Evolutionary conservation across 306 rosid species (phyloP), one percentile per base, ranked within the genome.

Genomic region (Begonia peltatifolia): DNA sequence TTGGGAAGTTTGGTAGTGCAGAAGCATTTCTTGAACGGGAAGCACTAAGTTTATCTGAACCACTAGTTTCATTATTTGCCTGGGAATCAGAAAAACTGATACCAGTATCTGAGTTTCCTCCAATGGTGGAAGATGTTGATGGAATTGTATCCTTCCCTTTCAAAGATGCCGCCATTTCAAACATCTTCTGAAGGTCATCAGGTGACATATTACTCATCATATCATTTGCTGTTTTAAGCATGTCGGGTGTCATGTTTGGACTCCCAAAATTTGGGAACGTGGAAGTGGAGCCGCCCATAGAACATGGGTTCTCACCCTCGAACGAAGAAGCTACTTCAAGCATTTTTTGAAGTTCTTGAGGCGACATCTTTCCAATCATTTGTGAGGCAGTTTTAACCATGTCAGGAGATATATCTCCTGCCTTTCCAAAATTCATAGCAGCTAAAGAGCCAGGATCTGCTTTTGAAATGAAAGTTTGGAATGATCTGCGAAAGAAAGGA

Each of bases 171-270:
- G 94, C 72, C 79, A 75, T 81, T 71, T 77, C 82, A 73, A 86
- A 86, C 94, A 90, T 83, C 59, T 77, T 86, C 77, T 86, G 86
- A 58, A 86, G 80, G 14, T 90, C 99, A 48, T 66, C 93, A 3
- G 93, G 76, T 42, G 92, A 65, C 95, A 90, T 83, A 66, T 71
- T 86, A 68, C 76, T 56, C 71, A 86, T 83, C 85, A 83, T 83
- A 54, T 76, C 82, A 70, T 73, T 73, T 6, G 99, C 94, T 41
- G 95, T 72, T 80, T 86, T 81, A 60, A 90, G 75, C 79, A 81
- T 80, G 15, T 90, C 93, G 20, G 99, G 97, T 22, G 95, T 72
- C 74, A 78, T 30, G 50, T 69, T 83, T 15, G 85, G 66, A 60
- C 42, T 18, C 62, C 74, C 65, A 55, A 74, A 65, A 63, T 68